Conservation (phyloP, 768 basidiomycete species). For the Myochromella boudieri region DNA sequence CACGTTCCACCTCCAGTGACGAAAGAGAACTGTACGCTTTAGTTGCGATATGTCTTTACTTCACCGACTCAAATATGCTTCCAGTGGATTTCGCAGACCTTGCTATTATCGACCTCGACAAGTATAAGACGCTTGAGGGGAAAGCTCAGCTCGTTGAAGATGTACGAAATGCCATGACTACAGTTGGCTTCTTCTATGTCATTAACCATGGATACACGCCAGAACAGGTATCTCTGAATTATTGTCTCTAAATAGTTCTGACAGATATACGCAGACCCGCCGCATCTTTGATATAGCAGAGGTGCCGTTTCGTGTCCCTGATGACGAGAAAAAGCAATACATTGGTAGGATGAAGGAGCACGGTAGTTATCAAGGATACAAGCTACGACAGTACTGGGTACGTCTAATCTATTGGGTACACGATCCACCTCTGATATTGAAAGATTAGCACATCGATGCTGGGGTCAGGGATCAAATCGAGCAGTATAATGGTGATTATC, state of each 20-base stretch:
- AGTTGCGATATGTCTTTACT: neutral
- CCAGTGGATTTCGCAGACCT: constrained; percentile 46
- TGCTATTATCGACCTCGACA: constrained; percentile 52
- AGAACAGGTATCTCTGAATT: constrained; percentile 33
- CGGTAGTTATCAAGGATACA: constrained; percentile 44
- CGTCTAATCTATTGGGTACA: too few species aligned
- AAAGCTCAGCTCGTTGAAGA: constrained; percentile 37
- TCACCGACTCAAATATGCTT: neutral
- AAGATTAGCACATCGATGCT: constrained; percentile 59
- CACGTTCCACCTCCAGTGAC: constrained; percentile 26
- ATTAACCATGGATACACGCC: constrained; percentile 47
- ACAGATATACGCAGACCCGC: constrained; percentile 27
- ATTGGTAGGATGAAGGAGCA: constrained; percentile 32
- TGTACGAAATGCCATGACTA: constrained; percentile 45
- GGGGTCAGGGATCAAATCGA: constrained; percentile 67
- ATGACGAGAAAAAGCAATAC: constrained; percentile 39
- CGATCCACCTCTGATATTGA: too few species aligned
- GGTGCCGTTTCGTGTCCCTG: constrained; percentile 35
- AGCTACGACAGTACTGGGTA: constrained; percentile 22
- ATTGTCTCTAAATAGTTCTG: constrained; percentile 5
- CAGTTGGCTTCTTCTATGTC: constrained; percentile 46
- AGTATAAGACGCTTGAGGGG: constrained; percentile 35
- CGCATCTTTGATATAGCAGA: constrained; percentile 47
- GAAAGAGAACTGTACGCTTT: constrained; percentile 11
- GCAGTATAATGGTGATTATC: constrained; percentile 54